A percentile compares a stretch with the other conserved stretches of the same genome.
Evolutionary conservation across 202 grass and related monocot genomes (phyloP).

Genomic region (Digitaria exilis): DNA sequence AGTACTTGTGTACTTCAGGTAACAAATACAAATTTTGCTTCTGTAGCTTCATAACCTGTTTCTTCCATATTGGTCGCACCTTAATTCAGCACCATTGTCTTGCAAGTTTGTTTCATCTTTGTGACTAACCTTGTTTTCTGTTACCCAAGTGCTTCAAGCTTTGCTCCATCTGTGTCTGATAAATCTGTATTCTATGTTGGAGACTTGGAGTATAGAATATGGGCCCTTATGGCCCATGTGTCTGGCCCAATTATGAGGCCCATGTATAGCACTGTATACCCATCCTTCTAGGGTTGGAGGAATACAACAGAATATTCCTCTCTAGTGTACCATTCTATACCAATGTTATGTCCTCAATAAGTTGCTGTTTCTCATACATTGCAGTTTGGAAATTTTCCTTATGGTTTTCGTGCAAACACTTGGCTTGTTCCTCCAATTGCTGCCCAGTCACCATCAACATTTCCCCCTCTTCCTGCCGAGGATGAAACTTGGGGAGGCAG

Average conservation of each 20-base stretch:
- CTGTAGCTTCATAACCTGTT: conserved; percentile 21
- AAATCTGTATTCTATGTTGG: neutral
- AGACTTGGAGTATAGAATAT: too few species aligned
- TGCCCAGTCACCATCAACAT: conserved; percentile 76
- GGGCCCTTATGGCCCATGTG: too few species aligned
- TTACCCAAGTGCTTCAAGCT: conserved; percentile 14
- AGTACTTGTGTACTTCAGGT: conserved; percentile 25
- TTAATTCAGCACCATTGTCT: conserved; percentile 21
- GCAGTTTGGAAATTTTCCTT: conserved; percentile 99
- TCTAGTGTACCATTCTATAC: too few species aligned
- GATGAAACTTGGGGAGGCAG: conserved; percentile 97
- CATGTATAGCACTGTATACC: too few species aligned
- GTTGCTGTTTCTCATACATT: conserved; percentile 35
- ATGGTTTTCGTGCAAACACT: conserved; percentile 95
- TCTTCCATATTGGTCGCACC: neutral
- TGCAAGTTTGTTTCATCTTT: conserved; percentile 1
- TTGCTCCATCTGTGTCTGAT: neutral
- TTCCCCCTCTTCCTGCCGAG: conserved; percentile 86
- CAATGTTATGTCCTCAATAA: conserved; percentile 23
- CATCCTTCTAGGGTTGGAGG: too few species aligned
- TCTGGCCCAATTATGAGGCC: too few species aligned
- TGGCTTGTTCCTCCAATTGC: conserved; percentile 96
- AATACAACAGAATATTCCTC: too few species aligned
- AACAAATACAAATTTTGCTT: neutral
- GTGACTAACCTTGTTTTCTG: neutral